Base-by-base conservation (phyloP, 2,329 filamentous ascomycete genomes). In the Elsinoe arachidis region DNA sequence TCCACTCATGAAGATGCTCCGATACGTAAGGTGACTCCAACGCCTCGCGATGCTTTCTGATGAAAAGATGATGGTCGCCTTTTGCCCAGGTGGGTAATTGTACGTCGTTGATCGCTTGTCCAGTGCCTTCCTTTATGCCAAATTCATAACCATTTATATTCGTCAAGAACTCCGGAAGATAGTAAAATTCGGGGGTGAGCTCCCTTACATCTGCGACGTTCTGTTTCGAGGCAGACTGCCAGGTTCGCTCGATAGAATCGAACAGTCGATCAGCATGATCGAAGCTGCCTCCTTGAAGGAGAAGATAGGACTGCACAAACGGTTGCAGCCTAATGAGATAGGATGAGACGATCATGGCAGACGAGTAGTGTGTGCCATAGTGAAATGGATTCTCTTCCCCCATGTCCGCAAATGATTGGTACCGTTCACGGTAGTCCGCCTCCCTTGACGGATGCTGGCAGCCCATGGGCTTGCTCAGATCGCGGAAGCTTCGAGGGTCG, bases 341-440 rank as follows among this genome's bases (percentile, higher is more conserved):
- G 0, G 91, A 96, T 11, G 90, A 90, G 5, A 99, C 93, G 59
- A 96, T 96, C 93, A 97, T 99, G 6, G 93, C 93, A 1, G 93
- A 97, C 1, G 93, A 97, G 70, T 99, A 99, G 69, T 99, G 95
- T 0, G 95, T 99, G 15, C 93, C 93, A 64, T 97, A 99, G 69
- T 99, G 93, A 69, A 96, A 99, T 0, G 93, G 88, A 58, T 78
- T 79, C 41, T 77, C 74, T 62, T 96, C 91, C 6, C 86, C 89
- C 78, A 99, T 95, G 68, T 97, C 93, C 0, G 86, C 86, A 69
- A 99, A 86, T 14, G 89, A 88, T 63, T 85, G 84, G 69, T 96
- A 97, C 30, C 90, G 83, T 65, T 95, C 88, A 54, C 83, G 80
- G 66, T 93, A 95, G 5, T 90, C 88, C 0, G 82, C 77, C 62